These are phyloP conservation scores for Apostasia ramifera DNA, from an alignment of 106 monocot species.

Conservation along the genomic window DNA sequence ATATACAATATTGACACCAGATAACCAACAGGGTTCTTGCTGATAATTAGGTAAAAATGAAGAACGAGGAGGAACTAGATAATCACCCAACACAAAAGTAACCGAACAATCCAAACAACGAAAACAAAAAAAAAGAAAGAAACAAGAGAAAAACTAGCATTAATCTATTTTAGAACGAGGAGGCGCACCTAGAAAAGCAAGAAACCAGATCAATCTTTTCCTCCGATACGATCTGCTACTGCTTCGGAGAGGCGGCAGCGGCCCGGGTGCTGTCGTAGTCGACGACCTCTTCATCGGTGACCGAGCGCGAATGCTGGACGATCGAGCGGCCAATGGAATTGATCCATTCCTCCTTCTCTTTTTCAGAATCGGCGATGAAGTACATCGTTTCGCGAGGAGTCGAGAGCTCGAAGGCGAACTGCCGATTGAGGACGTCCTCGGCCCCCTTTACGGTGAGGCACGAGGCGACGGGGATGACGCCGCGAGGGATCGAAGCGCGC, in stretches of 20 bases:
- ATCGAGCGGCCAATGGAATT: conserved; percentile 64
- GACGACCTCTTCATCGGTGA: conserved; percentile 50
- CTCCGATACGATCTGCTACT: not conserved
- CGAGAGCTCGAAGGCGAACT: conserved; percentile 55
- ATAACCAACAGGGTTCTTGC: too few species aligned
- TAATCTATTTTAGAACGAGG: too few species aligned
- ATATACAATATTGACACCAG: too few species aligned
- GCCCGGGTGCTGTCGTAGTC: conserved; percentile 40
- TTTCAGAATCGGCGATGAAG: conserved; percentile 68
- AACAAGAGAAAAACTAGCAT: too few species aligned
- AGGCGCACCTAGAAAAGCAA: conserved; percentile 1
- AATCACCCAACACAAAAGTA: too few species aligned
- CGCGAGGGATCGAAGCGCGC: conserved; percentile 43
- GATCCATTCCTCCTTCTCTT: conserved; percentile 77
- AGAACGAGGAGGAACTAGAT: too few species aligned
- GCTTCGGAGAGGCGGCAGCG: not conserved
- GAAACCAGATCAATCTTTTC: not conserved
- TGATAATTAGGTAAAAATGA: too few species aligned
- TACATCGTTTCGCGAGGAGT: conserved; percentile 49
- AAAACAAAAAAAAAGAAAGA: too few species aligned
- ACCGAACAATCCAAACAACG: too few species aligned
- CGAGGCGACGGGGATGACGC: conserved; percentile 46
- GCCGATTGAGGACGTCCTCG: conserved; percentile 54
- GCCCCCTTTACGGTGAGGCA: conserved; percentile 65
- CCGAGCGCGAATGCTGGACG: conserved; percentile 58